These are phyloP conservation scores for Hymenoscyphus albidus DNA, from an alignment of 2,329 filamentous ascomycete genomes.

Conservation along the genomic window DNA sequence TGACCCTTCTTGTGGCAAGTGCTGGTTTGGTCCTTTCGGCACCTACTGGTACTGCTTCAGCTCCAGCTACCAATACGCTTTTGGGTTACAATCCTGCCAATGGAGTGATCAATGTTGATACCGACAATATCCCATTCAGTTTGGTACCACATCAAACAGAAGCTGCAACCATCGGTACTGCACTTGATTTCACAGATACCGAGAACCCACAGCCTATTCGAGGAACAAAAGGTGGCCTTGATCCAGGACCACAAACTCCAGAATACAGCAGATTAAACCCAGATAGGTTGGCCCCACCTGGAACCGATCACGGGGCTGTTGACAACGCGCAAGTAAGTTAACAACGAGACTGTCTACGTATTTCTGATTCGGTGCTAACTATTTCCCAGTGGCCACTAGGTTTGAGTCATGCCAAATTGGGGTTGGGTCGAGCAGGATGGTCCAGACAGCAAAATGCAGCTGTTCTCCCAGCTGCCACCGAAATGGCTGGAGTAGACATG, in stretches of 20 bases:
- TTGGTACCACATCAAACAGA: constrained; percentile 49
- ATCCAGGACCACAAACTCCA: constrained; percentile 62
- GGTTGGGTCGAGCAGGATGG: constrained; percentile 66
- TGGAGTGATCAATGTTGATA: constrained; percentile 36
- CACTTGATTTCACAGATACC: constrained; percentile 50
- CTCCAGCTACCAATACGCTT: constrained; percentile 29
- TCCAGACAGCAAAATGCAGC: constrained; percentile 68
- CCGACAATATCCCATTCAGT: constrained; percentile 37
- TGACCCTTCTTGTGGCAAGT: neutral
- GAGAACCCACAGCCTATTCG: constrained; percentile 54
- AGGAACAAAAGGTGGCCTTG: constrained; percentile 46
- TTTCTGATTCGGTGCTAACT: neutral
- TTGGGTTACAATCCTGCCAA: constrained; percentile 40
- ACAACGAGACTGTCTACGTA: neutral
- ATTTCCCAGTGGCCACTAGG: constrained; percentile 49
- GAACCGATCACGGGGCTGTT: constrained; percentile 68
- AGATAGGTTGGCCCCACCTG: constrained; percentile 67
- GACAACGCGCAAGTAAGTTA: constrained; percentile 55
- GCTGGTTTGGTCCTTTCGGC: constrained; percentile 11
- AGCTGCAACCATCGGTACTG: constrained; percentile 46
- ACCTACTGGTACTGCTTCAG: constrained; percentile 23
- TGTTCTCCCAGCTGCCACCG: constrained; percentile 61
- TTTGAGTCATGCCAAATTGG: constrained; percentile 41
- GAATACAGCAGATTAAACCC: constrained; percentile 66
- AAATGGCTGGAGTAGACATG: constrained; percentile 77